A percentile compares a stretch with the other conserved stretches of the same genome.
phyloP scores from a whole-genome alignment of 2,329 filamentous ascomycete genomes.

The Aspergillus ochraceus region DNA sequence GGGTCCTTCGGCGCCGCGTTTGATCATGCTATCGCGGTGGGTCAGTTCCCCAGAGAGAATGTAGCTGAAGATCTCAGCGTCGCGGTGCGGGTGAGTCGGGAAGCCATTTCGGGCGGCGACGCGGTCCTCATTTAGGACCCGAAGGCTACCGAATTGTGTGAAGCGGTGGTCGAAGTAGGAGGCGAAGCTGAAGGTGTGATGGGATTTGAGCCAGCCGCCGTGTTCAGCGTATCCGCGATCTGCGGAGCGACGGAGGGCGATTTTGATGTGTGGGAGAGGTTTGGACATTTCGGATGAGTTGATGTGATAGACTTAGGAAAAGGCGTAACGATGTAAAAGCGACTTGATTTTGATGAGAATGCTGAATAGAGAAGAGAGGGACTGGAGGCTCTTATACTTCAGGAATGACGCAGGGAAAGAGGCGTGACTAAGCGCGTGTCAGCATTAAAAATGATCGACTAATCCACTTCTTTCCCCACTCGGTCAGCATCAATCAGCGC shows the following conservation, averaged over 20 bases:
- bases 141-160: constrained; percentile 70
- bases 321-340: no score
- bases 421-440: no score
- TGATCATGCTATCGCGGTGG: constrained; percentile 82
- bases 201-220: constrained; percentile 84
- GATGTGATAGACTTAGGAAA: no score
- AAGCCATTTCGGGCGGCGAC: constrained; percentile 74
- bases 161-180: constrained; percentile 67
- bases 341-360: no score
- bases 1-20: constrained; percentile 63
- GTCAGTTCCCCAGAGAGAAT: constrained; percentile 83
- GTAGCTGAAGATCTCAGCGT: constrained; percentile 89
- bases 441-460: no score
- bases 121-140: constrained; percentile 87
- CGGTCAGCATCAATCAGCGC: no score
- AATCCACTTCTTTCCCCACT: no score
- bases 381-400: no score
- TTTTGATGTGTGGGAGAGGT: constrained; percentile 66
- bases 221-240: constrained; percentile 76
- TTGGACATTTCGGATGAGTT: constrained; percentile 53
- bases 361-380: no score
- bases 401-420: no score
- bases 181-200: constrained; percentile 84
- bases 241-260: constrained; percentile 71
- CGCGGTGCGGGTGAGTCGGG: constrained; percentile 79